Evolutionary conservation across 352 stramenopile species (phyloP), one percentile per base, ranked within the genome.

Genomic region (Phytophthora tubulina): DNA sequence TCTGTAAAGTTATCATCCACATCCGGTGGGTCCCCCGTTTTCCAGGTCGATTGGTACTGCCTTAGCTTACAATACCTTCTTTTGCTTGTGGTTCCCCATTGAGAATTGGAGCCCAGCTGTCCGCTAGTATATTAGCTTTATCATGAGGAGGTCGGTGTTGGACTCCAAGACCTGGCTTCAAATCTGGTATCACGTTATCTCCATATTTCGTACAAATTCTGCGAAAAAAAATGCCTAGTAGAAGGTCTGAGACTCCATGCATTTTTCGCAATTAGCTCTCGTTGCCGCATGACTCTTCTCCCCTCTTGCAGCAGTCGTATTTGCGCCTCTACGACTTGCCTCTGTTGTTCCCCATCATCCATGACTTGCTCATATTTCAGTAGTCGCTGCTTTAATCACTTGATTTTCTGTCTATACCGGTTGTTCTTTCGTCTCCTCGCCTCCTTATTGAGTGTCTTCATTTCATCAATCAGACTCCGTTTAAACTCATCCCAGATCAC

Each of bases 201-300:
- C 58, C 44, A 21, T 15, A 66, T 33, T 49, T 55, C 0, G 58
- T 58, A 14, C 58, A 42, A 2, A 66, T 48, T 4, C 58, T 33
- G 2, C 27, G 3, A 21, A 50, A 65, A 65, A 4, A 65, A 57
- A 27, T 36, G 13, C 14, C 21, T 33, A 0, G 57, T 65, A 1
- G 45, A 49, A 3, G 35, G 17, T 17, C 14, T 46, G 41, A 3
- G 8, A 17, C 41, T 46, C 4, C 41, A 46, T 21, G 41, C 41
- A 46, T n/a, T 46, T 3, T 17, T 46, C 7, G 36, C 11, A 7
- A 48, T 3, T 48, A 17, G 9, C 8, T 6, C 14, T 48, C 41
- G 8, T 15, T 11, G 1, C 14, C 41, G 9, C 15, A 48, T 21
- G 9, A 17, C 15, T 2, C 4, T 48, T 48, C 41, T 21, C 44